Evolutionary conservation across 495 filamentous ascomycete species (phyloP).

Genomic region (Hypoxylon cercidicola): DNA sequence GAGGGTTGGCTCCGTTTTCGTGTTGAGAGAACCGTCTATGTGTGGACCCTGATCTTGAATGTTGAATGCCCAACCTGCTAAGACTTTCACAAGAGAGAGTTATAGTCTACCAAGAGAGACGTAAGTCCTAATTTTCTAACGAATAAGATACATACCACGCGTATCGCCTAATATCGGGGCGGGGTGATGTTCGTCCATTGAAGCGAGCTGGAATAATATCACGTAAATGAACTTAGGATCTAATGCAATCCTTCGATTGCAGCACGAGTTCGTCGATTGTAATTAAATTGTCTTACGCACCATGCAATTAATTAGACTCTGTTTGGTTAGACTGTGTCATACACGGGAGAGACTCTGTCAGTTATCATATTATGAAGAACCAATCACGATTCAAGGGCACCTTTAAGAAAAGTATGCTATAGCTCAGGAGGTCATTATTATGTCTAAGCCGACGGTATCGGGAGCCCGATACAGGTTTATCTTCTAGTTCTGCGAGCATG

Average conservation of each 20-base stretch:
- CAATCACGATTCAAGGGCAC: constrained; percentile 2
- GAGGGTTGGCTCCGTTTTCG: not conserved
- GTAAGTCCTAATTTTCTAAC: not conserved
- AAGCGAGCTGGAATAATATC: constrained; percentile 2
- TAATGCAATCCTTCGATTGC: constrained; percentile 4
- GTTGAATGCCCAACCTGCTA: not conserved
- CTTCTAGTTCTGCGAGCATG: constrained; percentile 30
- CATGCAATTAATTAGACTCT: constrained; percentile 3
- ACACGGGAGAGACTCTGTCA: constrained; percentile 4
- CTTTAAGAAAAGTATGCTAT: not conserved
- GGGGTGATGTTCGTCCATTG: constrained; percentile 10
- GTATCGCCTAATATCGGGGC: not conserved
- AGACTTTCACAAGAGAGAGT: not conserved
- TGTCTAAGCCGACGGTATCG: constrained; percentile 2
- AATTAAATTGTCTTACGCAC: constrained; percentile 12
- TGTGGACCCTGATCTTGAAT: not conserved
- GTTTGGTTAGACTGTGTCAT: not conserved
- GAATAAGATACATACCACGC: constrained; percentile 5
- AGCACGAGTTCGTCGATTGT: not conserved
- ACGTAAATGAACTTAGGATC: constrained; percentile 15
- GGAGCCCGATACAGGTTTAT: constrained; percentile 23
- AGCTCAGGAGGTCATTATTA: not conserved
- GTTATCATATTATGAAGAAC: not conserved
- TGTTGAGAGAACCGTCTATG: not conserved
- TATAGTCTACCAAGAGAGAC: constrained; percentile 1